phyloP scores from a whole-genome alignment of 352 stramenopile species.

The Paralagenidium karlingii region DNA sequence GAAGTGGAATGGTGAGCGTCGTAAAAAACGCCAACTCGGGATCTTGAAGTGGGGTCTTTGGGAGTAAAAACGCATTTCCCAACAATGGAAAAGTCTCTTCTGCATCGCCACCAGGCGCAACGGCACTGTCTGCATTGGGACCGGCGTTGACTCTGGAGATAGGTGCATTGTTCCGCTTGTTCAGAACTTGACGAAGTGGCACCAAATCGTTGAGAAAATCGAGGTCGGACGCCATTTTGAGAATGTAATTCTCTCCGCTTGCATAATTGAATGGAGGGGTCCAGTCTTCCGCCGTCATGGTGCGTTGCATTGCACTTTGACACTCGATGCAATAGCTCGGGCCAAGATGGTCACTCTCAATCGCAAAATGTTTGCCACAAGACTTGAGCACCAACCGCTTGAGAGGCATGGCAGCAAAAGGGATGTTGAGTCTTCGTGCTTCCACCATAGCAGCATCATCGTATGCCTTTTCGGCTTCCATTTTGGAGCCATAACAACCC shows the following conservation, averaged over 20 bases:
- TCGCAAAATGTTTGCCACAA: conserved; percentile 67
- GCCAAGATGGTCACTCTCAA: conserved; percentile 56
- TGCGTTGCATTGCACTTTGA: conserved; percentile 45
- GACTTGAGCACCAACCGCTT: conserved; percentile 57
- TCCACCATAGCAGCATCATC: conserved; percentile 46
- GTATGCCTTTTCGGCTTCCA: conserved; percentile 58
- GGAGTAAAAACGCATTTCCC: conserved; percentile 62
- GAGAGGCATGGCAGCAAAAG: conserved; percentile 27
- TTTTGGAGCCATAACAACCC: conserved; percentile 47
- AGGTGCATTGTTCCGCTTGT: conserved; percentile 17
- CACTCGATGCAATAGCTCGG: conserved; percentile 72
- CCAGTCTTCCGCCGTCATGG: conserved; percentile 24
- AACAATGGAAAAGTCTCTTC: conserved; percentile 33
- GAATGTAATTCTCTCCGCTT: conserved; percentile 51
- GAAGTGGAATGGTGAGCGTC: no score
- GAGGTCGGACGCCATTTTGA: conserved; percentile 58
- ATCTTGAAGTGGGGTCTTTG: conserved; percentile 46
- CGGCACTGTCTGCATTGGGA: no score
- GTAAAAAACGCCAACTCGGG: conserved; percentile 35
- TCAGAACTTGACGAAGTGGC: conserved; percentile 32
- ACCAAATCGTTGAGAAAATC: conserved; percentile 50
- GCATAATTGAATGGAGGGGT: conserved; percentile 50
- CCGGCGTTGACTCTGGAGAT: no score
- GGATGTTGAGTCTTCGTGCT: conserved; percentile 54
- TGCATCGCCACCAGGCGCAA: no score